Evolutionary conservation across 1,139 yeast genomes (phyloP), one percentile per base, ranked within the genome.

Genomic region (Nakaseomyces uthaithaninus): DNA sequence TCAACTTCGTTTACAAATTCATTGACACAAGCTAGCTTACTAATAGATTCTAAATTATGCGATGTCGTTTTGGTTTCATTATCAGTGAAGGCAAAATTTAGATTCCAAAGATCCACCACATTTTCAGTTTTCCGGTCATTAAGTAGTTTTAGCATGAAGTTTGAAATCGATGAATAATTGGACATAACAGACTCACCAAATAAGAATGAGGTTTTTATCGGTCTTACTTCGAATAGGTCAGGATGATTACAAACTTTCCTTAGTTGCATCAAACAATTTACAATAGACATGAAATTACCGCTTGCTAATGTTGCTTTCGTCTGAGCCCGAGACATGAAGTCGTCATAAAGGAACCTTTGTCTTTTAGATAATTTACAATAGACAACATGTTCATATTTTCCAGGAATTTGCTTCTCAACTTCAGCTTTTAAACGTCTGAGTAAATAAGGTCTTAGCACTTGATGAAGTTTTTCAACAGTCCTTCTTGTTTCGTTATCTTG

Each of bases 351-450:
- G 53, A 75, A 85, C 42, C 98, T 67, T 57, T 93, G 99, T 49
- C 99, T 75, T 54, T 91, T 87, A 1, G 97, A 89, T 40, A 93
- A 66, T 27, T 95, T 75, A 65, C 98, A 93, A 55, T 84, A 86
- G 6, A 93, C 79, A 45, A 93, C 78, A 61, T 93, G 99, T 59
- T 93, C 99, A 60, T 86, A 84, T 58, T 93, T 93, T 1, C 85
- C 96, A 1, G 99, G 99, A 98, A 93, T 91, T 63, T 93, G 98
- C 59, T 91, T 86, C 54, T 93, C 99, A 11, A 93, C 99, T 61
- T 93, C 99, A 20, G 86, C 87, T 59, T 93, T 93, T 55, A 93
- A 71, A 49, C 99, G 78, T 57, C 99, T 77, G 45, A 93, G 67
- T 37, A 93, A 66, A 55, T 91, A 93, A 0, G 99, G 99, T 46